These are phyloP conservation scores for Pseudocercospora vitis DNA, from an alignment of 2,329 filamentous ascomycete genomes.

Conservation along the genomic window DNA sequence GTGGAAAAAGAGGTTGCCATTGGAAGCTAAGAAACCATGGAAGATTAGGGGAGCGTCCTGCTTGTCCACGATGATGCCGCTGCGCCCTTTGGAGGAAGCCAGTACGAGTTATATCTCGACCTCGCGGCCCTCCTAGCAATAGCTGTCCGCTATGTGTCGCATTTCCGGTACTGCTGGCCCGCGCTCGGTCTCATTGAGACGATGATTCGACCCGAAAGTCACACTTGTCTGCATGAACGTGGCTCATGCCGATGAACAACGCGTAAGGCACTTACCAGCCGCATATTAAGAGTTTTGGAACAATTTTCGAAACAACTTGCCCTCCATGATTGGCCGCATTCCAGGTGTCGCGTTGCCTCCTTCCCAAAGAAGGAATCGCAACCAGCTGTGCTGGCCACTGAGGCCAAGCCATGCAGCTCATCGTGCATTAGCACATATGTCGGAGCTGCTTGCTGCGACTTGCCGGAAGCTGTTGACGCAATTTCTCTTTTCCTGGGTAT, in stretches of 20 bases:
- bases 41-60: too few species aligned
- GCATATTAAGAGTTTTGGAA: background rate
- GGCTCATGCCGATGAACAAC: too few species aligned
- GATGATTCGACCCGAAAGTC: too few species aligned
- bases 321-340: background rate
- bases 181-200: background rate
- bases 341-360: background rate
- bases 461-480: background rate
- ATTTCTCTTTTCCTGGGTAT: background rate
- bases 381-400: background rate
- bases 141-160: background rate
- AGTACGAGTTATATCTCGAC: too few species aligned
- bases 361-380: background rate
- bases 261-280: too few species aligned
- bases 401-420: slow-evolving; percentile 1
- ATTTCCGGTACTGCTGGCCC: background rate
- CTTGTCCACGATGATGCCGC: too few species aligned
- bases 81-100: too few species aligned
- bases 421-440: background rate
- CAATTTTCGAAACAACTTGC: background rate
- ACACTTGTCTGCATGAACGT: too few species aligned
- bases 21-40: slow-evolving; percentile 26
- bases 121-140: background rate
- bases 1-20: slow-evolving; percentile 47
- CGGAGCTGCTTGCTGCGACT: background rate